These are phyloP conservation scores for Lipomyces japonicus DNA, from an alignment of 805 yeast genomes.

Conservation along the genomic window DNA sequence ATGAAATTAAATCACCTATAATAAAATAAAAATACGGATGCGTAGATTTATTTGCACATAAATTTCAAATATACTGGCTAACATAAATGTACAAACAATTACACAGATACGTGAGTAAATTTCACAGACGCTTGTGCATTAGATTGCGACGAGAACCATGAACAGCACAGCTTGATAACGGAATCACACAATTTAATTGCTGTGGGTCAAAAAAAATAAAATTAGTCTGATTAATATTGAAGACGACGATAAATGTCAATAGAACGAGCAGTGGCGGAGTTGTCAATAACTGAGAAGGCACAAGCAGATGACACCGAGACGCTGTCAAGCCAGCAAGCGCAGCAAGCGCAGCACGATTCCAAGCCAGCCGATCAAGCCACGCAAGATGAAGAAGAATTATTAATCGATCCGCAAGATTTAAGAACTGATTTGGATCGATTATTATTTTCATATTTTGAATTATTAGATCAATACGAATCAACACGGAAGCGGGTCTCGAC, in stretches of 20 bases:
- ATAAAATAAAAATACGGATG: too few relatives aligned
- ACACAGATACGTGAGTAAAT: too few relatives aligned
- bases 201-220: neutral
- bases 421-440: slow-evolving; percentile 5
- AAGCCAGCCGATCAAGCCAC: neutral
- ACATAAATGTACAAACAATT: too few relatives aligned
- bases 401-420: slow-evolving; percentile 10
- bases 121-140: too few relatives aligned
- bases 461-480: slow-evolving; percentile 17
- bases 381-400: slow-evolving; percentile 7
- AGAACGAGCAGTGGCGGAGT: slow-evolving; percentile 7
- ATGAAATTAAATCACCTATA: too few relatives aligned
- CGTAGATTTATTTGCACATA: too few relatives aligned
- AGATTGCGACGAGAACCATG: too few relatives aligned
- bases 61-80: too few relatives aligned
- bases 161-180: too few relatives aligned
- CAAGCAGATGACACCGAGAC: slow-evolving; percentile 2
- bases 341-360: neutral
- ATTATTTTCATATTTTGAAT: slow-evolving; percentile 20
- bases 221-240: too few relatives aligned
- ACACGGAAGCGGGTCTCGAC: slow-evolving; percentile 5
- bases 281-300: slow-evolving; percentile 1
- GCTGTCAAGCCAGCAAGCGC: neutral
- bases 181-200: neutral
- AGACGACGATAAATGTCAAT: slow-evolving; percentile 4